A percentile compares a stretch with the other conserved stretches of the same genome.
phyloP scores from a whole-genome alignment of 1,284 basidiomycete species.

The Ceratobasidium theobromae region DNA sequence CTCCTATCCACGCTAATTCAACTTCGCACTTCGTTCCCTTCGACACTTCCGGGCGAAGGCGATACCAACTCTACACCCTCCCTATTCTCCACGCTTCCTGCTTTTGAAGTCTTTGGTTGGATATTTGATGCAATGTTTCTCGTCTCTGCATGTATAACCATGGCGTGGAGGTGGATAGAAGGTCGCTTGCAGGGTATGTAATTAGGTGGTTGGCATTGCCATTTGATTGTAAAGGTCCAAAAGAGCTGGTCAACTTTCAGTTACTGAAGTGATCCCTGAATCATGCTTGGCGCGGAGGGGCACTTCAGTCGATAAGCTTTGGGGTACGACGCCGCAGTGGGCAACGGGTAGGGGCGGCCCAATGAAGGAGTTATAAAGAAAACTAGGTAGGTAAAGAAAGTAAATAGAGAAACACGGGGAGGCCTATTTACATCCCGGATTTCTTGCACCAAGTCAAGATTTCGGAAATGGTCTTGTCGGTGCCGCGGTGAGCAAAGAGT shows the following conservation, averaged over 20 bases:
- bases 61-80: conserved; percentile 38
- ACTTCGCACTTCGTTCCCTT: conserved; percentile 71
- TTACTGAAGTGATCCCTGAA: too few relatives aligned
- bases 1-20: conserved; percentile 75
- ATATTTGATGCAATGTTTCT: conserved; percentile 73
- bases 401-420: neutral
- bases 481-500: conserved; percentile 19
- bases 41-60: conserved; percentile 39
- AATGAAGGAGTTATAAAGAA: too few relatives aligned
- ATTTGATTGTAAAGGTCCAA: too few relatives aligned
- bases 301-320: too few relatives aligned
- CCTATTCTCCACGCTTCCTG: conserved; percentile 70
- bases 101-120: conserved; percentile 68
- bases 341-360: too few relatives aligned
- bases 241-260: too few relatives aligned
- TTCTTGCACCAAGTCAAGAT: conserved; percentile 6
- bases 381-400: neutral
- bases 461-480: conserved; percentile 5
- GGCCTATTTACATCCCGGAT: neutral
- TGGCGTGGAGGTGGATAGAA: conserved; percentile 20
- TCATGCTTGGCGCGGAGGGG: too few relatives aligned
- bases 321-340: too few relatives aligned
- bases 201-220: too few relatives aligned
- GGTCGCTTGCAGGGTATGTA: conserved; percentile 28
- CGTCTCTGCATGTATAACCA: conserved; percentile 47